Conservation (phyloP, 257 asterid genomes). For the Perilla frutescens region DNA sequence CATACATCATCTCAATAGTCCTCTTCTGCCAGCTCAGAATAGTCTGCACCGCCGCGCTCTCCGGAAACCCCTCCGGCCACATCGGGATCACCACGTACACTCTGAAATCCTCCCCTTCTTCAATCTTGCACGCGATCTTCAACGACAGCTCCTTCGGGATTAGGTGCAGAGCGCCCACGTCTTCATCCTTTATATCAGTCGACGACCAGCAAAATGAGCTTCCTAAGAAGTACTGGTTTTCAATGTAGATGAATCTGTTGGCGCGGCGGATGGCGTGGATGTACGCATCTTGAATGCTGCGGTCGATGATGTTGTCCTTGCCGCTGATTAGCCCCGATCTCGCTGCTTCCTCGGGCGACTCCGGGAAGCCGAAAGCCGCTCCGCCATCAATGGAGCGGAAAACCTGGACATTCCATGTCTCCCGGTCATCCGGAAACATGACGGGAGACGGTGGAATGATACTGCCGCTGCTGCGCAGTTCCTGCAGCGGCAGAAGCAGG, state of each 20-base stretch:
- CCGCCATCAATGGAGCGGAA: constrained; percentile 52
- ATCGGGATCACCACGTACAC: constrained; percentile 44
- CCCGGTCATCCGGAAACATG: constrained; percentile 32
- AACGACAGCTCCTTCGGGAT: constrained; percentile 43
- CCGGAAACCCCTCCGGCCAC: constrained; percentile 52
- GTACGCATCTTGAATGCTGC: constrained; percentile 50
- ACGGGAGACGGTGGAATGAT: constrained; percentile 45
- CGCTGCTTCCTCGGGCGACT: constrained; percentile 40
- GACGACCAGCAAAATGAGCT: constrained; percentile 44
- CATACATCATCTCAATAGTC: constrained; percentile 52
- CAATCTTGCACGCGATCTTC: constrained; percentile 44
- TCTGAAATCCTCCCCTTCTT: constrained; percentile 35
- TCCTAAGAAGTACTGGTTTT: constrained; percentile 47
- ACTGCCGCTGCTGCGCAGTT: constrained; percentile 13
- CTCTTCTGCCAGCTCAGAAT: constrained; percentile 41
- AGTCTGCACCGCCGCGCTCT: constrained; percentile 38
- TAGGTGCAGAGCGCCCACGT: constrained; percentile 36
- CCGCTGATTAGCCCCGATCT: constrained; percentile 43
- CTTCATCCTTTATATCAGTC: constrained; percentile 32
- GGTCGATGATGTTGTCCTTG: constrained; percentile 44
- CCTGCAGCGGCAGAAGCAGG: constrained; percentile 35
- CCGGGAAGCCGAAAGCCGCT: constrained; percentile 50
- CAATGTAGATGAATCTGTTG: constrained; percentile 40
- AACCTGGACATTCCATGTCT: constrained; percentile 45
- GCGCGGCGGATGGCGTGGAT: constrained; percentile 50